Evolutionary conservation across 2,329 filamentous ascomycete genomes (phyloP).

Genomic region (Ophiostoma australiae): DNA sequence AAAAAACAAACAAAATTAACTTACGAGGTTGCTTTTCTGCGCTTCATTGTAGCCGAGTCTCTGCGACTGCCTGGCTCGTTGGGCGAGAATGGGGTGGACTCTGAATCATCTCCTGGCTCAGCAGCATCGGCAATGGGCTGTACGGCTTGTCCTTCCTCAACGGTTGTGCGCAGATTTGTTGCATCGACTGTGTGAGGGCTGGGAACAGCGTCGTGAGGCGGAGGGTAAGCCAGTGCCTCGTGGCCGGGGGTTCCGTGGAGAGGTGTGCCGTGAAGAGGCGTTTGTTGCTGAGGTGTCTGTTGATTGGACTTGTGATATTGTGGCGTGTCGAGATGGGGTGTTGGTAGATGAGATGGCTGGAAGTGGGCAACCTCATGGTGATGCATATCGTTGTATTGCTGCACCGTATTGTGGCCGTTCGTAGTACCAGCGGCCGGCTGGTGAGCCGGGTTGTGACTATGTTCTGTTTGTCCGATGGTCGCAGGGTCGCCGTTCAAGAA

Average conservation of each 20-base stretch:
- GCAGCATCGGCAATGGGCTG: background rate
- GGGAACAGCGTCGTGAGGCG: background rate
- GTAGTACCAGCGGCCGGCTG: background rate
- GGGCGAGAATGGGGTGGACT: constrained; percentile 3
- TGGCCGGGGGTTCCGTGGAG: background rate
- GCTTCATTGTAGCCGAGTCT: background rate
- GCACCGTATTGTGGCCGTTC: background rate
- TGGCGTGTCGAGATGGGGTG: background rate
- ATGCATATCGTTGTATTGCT: background rate
- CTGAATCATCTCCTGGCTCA: background rate
- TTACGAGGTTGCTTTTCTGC: constrained; percentile 13
- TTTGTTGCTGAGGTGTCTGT: background rate
- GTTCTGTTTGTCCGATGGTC: background rate
- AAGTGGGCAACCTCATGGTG: background rate
- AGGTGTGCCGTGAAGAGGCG: background rate
- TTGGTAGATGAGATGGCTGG: background rate
- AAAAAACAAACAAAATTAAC: background rate
- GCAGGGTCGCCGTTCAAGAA: background rate
- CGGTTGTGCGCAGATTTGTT: background rate
- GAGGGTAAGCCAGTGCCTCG: background rate
- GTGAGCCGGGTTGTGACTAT: background rate
- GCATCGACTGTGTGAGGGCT: background rate
- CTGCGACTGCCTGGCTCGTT: background rate
- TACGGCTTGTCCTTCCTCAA: background rate
- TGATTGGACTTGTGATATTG: background rate